Percentiles rank a stretch among this genome's conserved stretches.
These are phyloP conservation scores for Diaporthe vexans DNA, from an alignment of 2,329 filamentous ascomycete species.

Conservation along the genomic window DNA sequence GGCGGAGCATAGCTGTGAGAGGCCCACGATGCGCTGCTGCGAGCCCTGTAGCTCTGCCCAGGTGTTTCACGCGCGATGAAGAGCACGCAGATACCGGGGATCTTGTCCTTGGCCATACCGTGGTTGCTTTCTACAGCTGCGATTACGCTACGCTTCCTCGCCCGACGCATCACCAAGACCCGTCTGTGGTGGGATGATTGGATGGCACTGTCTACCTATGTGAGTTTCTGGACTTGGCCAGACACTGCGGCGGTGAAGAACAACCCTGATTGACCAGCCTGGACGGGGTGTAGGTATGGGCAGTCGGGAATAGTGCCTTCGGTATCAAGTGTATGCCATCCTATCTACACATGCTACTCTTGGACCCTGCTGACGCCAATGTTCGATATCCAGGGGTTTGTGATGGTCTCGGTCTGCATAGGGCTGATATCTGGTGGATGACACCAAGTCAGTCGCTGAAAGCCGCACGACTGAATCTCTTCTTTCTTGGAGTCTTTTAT, in stretches of 20 bases:
- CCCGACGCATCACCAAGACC: constrained; percentile 14
- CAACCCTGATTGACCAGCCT: background rate
- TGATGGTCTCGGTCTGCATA: constrained; percentile 24
- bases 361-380: background rate
- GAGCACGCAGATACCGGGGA: constrained; percentile 20
- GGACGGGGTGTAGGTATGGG: background rate
- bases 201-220: constrained; percentile 15
- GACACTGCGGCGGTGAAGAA: too few relatives aligned
- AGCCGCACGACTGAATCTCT: constrained; percentile 12
- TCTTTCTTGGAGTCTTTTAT: constrained; percentile 20
- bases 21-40: constrained; percentile 28
- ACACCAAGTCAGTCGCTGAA: constrained; percentile 16
- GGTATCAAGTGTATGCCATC: constrained; percentile 16
- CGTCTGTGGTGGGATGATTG: constrained; percentile 27
- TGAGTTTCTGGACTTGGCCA: background rate
- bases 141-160: constrained; percentile 12
- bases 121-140: constrained; percentile 21
- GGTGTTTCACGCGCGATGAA: constrained; percentile 32
- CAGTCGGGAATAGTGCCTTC: constrained; percentile 12
- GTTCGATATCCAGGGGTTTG: background rate
- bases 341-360: too few relatives aligned
- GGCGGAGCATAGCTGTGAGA: background rate
- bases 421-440: constrained; percentile 24
- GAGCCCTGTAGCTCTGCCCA: constrained; percentile 20
- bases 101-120: constrained; percentile 21